Base-by-base conservation (phyloP, 768 basidiomycete species). In the Hericium coralloides region DNA sequence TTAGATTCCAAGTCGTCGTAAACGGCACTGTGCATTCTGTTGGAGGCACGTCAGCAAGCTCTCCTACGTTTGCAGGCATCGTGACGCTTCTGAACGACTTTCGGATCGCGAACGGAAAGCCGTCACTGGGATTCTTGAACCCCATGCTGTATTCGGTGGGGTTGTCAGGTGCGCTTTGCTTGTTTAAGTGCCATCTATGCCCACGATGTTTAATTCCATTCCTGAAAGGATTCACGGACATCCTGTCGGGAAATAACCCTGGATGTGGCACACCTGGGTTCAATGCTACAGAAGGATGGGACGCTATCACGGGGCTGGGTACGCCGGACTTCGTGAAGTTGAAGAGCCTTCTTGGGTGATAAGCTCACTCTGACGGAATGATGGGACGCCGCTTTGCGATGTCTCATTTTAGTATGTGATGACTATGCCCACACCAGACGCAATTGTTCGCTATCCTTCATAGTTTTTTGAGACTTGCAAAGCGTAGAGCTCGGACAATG, bases 41-140 rank as follows among this genome's bases (percentile, higher is more conserved):
- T 49, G 75, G 69, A 1, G 84, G 84, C 18, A 86, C 84, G 0
- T 84, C 82, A 17, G 79, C 80, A 0, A 65, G 82, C 2, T 63
- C 79, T 4, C 84, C 84, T 1, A 71, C 81, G 0, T 81, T 86
- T 55, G 74, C 84, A 14, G 79, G 74, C 12, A 69, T 85, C 41
- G 70, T 65, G n/a, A 22, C 57, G 4, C 59, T 65, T 20, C 43
- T 65, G 53, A 86, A 86, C 53, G 83, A 86, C 56, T 80, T 76
- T 3, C 76, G 81, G 12, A 66, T 84, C 26, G 67, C 67, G 2
- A 70, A 70, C 0, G 69, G 72, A 0, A 67, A 72, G 50, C 63
- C 70, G 12, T 58, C 82, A 25, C 68, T 87, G n/a, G 85, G 84
- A 1, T 85, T 85, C 69, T 68, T 87, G 60, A 85, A 86, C 67